phyloP scores from a whole-genome alignment of 495 filamentous ascomycete genomes.

The Hypoxylon crocopeplum region DNA sequence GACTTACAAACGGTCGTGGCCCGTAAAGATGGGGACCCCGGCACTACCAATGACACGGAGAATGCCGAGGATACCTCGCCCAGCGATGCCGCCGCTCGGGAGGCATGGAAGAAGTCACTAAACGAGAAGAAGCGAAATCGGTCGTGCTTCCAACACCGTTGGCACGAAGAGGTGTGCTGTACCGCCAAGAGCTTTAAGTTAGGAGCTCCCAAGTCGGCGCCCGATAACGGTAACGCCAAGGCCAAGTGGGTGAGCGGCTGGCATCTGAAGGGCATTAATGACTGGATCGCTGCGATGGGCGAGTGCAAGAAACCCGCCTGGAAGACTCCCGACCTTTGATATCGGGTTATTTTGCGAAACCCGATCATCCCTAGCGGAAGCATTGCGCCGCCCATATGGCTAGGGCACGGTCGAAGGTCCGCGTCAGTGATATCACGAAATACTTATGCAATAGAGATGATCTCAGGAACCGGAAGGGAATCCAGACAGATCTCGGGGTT shows the following conservation, averaged over 20 bases:
- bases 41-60: constrained; percentile 37
- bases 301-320: constrained; percentile 42
- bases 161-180: constrained; percentile 45
- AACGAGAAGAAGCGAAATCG: constrained; percentile 40
- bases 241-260: constrained; percentile 44
- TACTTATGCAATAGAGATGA: too few species aligned
- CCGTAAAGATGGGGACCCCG: constrained; percentile 22
- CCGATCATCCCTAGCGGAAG: too few species aligned
- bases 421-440: too few species aligned
- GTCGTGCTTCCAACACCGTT: constrained; percentile 46
- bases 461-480: too few species aligned
- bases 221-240: constrained; percentile 16
- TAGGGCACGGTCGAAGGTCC: too few species aligned
- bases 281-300: constrained; percentile 45
- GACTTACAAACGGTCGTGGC: constrained; percentile 6
- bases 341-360: too few species aligned
- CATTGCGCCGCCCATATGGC: too few species aligned
- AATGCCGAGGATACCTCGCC: constrained; percentile 68
- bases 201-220: constrained; percentile 40
- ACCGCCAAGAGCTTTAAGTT: constrained; percentile 44
- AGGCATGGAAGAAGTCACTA: constrained; percentile 28
- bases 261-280: constrained; percentile 45
- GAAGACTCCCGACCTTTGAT: constrained; percentile 29
- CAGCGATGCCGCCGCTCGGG: constrained; percentile 63
- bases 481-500: too few species aligned